Conservation (phyloP, 2,329 filamentous ascomycete genomes). For the Nothomitra cinnamomea region DNA sequence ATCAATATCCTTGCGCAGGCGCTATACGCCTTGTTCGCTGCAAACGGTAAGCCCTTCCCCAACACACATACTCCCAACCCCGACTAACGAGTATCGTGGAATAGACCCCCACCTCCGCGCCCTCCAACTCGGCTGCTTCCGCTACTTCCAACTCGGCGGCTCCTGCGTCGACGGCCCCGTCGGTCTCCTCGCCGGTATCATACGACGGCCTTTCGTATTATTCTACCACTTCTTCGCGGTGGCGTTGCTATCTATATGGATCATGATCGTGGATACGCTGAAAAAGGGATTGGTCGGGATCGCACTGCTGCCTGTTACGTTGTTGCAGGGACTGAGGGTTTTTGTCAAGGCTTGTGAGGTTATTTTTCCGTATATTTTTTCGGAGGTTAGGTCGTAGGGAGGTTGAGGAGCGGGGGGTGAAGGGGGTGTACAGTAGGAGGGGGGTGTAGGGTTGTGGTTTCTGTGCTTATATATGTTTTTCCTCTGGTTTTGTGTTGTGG, state of each 20-base stretch:
- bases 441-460: too few relatives aligned
- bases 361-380: slow-evolving; percentile 65
- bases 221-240: slow-evolving; percentile 92
- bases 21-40: slow-evolving; percentile 80
- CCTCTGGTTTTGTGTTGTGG: too few relatives aligned
- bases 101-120: slow-evolving; percentile 52
- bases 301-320: slow-evolving; percentile 30
- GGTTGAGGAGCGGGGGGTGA: not conserved
- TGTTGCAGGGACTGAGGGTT: slow-evolving; percentile 49
- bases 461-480: too few relatives aligned
- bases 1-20: slow-evolving; percentile 98
- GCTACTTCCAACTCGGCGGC: slow-evolving; percentile 66
- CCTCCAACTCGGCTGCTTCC: slow-evolving; percentile 80
- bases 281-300: too few relatives aligned
- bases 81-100: not conserved
- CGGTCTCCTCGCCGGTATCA: slow-evolving; percentile 65
- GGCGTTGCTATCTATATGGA: slow-evolving; percentile 73
- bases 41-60: slow-evolving; percentile 37
- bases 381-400: slow-evolving; percentile 35
- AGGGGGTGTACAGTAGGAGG: not conserved
- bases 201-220: slow-evolving; percentile 59
- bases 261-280: slow-evolving; percentile 28
- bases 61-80: too few relatives aligned
- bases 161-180: slow-evolving; percentile 62
- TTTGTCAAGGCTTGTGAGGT: slow-evolving; percentile 69